Evolutionary conservation across 306 rosid genomes (phyloP).

Genomic region (Hippophae gyantsensis): DNA sequence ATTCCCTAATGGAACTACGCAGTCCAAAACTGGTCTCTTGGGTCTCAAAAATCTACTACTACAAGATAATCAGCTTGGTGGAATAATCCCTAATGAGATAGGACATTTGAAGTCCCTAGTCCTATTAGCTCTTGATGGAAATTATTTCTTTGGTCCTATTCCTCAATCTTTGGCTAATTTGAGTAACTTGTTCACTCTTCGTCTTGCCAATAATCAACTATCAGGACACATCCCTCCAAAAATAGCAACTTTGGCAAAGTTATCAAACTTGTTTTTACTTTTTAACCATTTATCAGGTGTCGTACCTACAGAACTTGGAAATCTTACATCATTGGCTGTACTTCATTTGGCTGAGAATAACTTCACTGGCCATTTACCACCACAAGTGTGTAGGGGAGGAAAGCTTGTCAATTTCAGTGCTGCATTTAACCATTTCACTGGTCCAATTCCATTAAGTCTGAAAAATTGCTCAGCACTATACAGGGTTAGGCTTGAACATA

Average conservation of each 20-base stretch:
- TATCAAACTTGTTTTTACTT: conserved; percentile 27
- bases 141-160: conserved; percentile 33
- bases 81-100: conserved; percentile 40
- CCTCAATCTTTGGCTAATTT: conserved; percentile 43
- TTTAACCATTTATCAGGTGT: conserved; percentile 29
- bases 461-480: conserved; percentile 31
- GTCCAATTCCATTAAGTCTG: conserved; percentile 39
- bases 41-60: conserved; percentile 32
- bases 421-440: conserved; percentile 37
- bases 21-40: conserved; percentile 29
- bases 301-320: conserved; percentile 40
- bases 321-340: conserved; percentile 32
- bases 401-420: conserved; percentile 41
- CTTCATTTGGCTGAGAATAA: conserved; percentile 48
- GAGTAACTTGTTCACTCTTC: conserved; percentile 27
- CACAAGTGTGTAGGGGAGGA: conserved; percentile 38
- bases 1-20: conserved; percentile 28
- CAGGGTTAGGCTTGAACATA: conserved; percentile 41
- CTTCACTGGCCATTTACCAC: conserved; percentile 44
- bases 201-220: conserved; percentile 27
- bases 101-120: conserved; percentile 36
- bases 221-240: conserved; percentile 37
- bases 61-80: conserved; percentile 31
- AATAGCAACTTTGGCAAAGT: conserved; percentile 30
- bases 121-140: conserved; percentile 32